Percentiles rank a stretch among this genome's conserved stretches.
phyloP scores from a whole-genome alignment of 345 rosid genomes.

The Sonneratia alba region DNA sequence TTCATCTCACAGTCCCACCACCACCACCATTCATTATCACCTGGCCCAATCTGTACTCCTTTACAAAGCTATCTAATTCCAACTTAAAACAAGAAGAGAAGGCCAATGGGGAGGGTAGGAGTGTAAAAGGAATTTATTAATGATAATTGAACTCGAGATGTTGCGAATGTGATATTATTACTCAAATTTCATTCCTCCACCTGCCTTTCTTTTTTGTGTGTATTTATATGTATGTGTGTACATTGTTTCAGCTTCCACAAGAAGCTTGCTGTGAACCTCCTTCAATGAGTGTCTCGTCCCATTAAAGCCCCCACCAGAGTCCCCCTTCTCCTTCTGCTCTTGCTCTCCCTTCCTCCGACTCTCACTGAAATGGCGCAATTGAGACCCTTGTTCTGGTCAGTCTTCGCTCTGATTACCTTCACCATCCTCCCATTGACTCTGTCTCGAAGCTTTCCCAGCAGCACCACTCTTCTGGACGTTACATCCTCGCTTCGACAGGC shows the following conservation, averaged over 20 bases:
- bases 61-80: neutral
- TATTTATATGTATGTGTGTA: no score
- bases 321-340: neutral
- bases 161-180: no score
- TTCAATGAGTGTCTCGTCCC: neutral
- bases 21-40: neutral
- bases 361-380: neutral
- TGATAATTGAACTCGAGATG: no score
- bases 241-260: neutral
- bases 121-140: no score
- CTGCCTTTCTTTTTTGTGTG: no score
- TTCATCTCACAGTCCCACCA: neutral
- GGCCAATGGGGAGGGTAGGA: no score
- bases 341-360: neutral
- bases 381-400: neutral
- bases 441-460: neutral
- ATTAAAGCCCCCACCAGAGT: neutral
- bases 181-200: no score
- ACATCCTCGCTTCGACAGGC: conserved; percentile 1
- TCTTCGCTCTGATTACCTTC: conserved; percentile 5
- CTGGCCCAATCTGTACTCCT: neutral
- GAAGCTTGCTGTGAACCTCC: conserved; percentile 3
- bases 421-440: conserved; percentile 1
- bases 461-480: conserved; percentile 10
- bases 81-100: no score